Base-by-base conservation (phyloP, 331 rosid genomes). In the Malus hybrid region DNA sequence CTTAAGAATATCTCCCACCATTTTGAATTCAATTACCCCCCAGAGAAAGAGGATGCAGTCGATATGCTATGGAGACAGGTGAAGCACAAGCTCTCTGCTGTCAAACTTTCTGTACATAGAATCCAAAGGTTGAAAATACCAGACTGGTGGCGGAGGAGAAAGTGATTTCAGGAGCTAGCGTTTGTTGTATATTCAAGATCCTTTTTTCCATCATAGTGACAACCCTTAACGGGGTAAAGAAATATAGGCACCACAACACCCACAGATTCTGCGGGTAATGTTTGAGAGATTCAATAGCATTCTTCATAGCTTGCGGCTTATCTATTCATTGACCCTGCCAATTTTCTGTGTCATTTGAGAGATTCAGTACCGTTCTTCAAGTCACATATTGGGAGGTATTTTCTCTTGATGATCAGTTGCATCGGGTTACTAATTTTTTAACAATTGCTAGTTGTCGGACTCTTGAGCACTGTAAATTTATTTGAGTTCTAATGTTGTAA, bases 11-110 rank as follows among this genome's bases (percentile, higher is more conserved):
- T 92, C 66, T 80, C 99, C 55, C 93, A 46, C 78, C 97, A 89
- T 84, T 90, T 86, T 69, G 97, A 95, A 85, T 92, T 95, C 80
- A 93, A 90, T 70, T 92, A 95, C 81, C 99, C 97, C 13, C 96
- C 96, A 0, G 73, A 82, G 70, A 90, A 82, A 76, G 97, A 86
- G 72, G 99, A 95, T 70, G 96, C 97, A 44, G 93, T 95, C 26
- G 79, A 92, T 79, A 92, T 95, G 99, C 73, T 95, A 34, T 95
- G 99, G 97, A 92, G 93, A 85, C 97, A 95, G 83, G 93, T 95
- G 33, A 90, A 83, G 82, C 97, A 87, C 88, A 92, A 92, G 83
- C 92, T 92, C 84, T 91, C 97, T 1, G 84, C 19, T 14, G 93
- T 88, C 73, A 88, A 75, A 78, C 97, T 92, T 70, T 84, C 87